phyloP scores from a whole-genome alignment of 352 stramenopile species.

The Phytophthora cactorum region DNA sequence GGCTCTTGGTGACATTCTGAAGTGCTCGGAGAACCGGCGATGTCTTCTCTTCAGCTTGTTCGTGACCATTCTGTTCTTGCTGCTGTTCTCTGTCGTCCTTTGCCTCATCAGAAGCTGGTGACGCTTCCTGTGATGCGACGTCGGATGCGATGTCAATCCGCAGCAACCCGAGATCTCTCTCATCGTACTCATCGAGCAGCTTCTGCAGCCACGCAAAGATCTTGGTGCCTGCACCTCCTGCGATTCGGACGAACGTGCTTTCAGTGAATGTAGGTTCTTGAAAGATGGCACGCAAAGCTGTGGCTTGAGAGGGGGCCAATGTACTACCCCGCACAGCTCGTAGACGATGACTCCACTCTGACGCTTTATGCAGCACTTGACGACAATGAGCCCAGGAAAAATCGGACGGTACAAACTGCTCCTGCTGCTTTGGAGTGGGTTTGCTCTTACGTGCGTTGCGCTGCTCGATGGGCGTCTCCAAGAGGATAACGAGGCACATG shows the following conservation, averaged over 20 bases:
- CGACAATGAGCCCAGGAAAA: slow-evolving; percentile 72
- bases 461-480: slow-evolving; percentile 60
- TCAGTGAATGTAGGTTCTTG: slow-evolving; percentile 67
- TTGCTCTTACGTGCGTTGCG: slow-evolving; percentile 37
- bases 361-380: slow-evolving; percentile 61
- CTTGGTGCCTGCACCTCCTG: slow-evolving; percentile 58
- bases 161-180: slow-evolving; percentile 55
- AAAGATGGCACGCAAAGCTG: slow-evolving; percentile 62
- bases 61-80: slow-evolving; percentile 4
- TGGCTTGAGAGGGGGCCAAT: slow-evolving; percentile 54
- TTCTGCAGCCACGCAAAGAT: slow-evolving; percentile 68
- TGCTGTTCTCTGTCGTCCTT: slow-evolving; percentile 14
- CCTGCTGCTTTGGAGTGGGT: slow-evolving; percentile 48
- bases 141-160: slow-evolving; percentile 23
- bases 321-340: slow-evolving; percentile 40
- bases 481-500: slow-evolving; percentile 77
- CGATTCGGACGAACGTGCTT: slow-evolving; percentile 57
- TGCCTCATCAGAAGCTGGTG: slow-evolving; percentile 4
- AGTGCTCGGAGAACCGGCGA: slow-evolving; percentile 24
- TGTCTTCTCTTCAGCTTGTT: slow-evolving; percentile 12
- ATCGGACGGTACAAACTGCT: slow-evolving; percentile 60
- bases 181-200: slow-evolving; percentile 65
- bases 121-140: slow-evolving; percentile 1
- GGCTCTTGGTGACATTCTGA: slow-evolving; percentile 24
- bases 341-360: slow-evolving; percentile 52